Percentiles rank a stretch among this genome's conserved stretches.
Conservation (phyloP, 257 asterid genomes). For the Ajuga chamaepitys region DNA sequence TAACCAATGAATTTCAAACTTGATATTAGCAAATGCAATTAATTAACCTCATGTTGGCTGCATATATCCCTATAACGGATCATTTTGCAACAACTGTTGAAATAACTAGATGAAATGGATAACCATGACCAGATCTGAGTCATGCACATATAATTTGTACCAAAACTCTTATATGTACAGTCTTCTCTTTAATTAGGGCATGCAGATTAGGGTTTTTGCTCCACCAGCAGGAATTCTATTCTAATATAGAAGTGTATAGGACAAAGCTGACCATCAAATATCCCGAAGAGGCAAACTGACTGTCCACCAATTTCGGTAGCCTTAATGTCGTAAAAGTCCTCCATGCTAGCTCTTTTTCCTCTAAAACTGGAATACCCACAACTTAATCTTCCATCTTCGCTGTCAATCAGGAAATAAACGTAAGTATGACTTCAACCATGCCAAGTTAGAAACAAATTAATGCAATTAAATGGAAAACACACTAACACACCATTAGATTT, state of each 20-base stretch:
- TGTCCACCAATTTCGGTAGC: conserved; percentile 63
- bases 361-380: conserved; percentile 95
- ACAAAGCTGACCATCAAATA: conserved; percentile 79
- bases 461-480: background rate
- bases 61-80: background rate
- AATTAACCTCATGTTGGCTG: background rate
- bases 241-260: background rate
- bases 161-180: background rate
- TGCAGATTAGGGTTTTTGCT: background rate
- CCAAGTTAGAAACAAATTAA: background rate
- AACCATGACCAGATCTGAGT: conserved; percentile 12
- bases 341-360: conserved; percentile 97
- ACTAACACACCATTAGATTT: background rate
- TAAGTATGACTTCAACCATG: background rate
- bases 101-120: background rate
- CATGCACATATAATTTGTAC: background rate
- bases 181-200: background rate
- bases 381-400: conserved; percentile 76
- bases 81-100: background rate
- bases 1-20: background rate
- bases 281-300: conserved; percentile 80
- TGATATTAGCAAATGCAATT: background rate
- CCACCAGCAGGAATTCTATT: background rate
- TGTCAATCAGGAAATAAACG: conserved; percentile 40
- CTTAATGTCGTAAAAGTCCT: conserved; percentile 90